A percentile compares a stretch with the other conserved stretches of the same genome.
Evolutionary conservation across 75 land plant species (phyloP).

Genomic region (Cryptomeria japonica): DNA sequence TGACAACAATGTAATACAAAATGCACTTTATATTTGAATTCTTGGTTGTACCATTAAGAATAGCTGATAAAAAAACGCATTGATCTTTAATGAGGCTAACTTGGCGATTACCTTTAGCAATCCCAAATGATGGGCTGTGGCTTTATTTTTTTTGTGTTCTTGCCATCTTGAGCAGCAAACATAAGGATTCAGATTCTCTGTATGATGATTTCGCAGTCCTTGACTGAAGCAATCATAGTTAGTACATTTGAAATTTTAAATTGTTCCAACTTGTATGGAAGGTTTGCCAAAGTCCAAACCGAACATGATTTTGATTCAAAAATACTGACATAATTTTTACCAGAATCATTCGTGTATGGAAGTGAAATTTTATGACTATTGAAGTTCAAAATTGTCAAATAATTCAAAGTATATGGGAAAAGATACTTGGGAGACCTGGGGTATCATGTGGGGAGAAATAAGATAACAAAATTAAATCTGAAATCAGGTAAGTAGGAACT

Average conservation of each 20-base stretch:
- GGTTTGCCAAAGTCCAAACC: conserved; percentile 17
- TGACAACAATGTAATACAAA: not conserved
- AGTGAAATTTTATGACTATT: not conserved
- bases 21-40: not conserved
- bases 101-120: conserved; percentile 73
- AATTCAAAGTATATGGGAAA: not conserved
- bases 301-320: conserved; percentile 36
- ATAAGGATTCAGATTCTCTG: not conserved
- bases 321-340: too few relatives aligned
- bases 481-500: not conserved
- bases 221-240: not conserved
- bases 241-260: not conserved
- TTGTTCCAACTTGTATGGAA: not conserved
- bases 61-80: not conserved
- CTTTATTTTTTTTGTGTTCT: conserved; percentile 98
- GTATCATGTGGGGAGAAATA: too few relatives aligned
- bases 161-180: conserved; percentile 80
- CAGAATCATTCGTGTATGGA: conserved; percentile 11
- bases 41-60: not conserved
- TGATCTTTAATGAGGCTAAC: not conserved
- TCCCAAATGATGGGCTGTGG: conserved; percentile 98
- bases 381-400: too few relatives aligned
- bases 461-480: too few relatives aligned
- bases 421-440: not conserved
- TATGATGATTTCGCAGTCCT: not conserved